Evolutionary conservation across 768 basidiomycete genomes (phyloP), one percentile per base, ranked within the genome.

Genomic region (Suillus brevipes): DNA sequence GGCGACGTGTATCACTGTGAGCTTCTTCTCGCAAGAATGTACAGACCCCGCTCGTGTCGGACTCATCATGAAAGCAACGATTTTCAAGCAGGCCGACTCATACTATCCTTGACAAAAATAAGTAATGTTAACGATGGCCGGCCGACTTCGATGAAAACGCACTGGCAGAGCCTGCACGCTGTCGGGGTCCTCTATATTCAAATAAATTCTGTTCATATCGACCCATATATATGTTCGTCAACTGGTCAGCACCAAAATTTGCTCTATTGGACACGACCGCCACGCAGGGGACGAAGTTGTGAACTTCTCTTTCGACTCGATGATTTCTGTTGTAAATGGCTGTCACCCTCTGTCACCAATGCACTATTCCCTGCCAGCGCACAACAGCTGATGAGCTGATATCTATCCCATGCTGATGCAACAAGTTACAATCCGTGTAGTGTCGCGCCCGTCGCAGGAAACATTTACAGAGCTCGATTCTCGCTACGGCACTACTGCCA

Each of bases 221-320:
- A 31, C 31, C 31, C 31, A 31, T 31, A 31, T 31, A 4, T 31
- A 31, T 31, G 6, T 28, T 28, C 14, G 18, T 28, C 25, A 28
- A 28, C 50, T 28, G 16, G 8, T 53, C 2, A 20, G 16, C 2
- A 61, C 6, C 12, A 34, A 50, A 23, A 7, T 36, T 36, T 13
- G 18, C 16, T 45, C 61, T 50, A 13, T 61, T 34, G 20, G n/a
- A 50, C 9, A 50, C 61, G 25, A 45, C 18, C 34, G 16, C 23
- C 8, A 55, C 52, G 25, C 55, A 63, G 18, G 62, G 38, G 42
- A 63, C 37, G 52, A 31, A 31, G 31, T 55, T n/a, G 34, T 55
- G 9, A 63, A 25, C 14, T 16, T 23, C 18, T 53, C 23, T 9
- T 6, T 8, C 50, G 31, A 13, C 5, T 6, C 7, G 7, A 13